These are phyloP conservation scores for Neurospora pannonica DNA, from an alignment of 495 filamentous ascomycete species.

Conservation along the genomic window DNA sequence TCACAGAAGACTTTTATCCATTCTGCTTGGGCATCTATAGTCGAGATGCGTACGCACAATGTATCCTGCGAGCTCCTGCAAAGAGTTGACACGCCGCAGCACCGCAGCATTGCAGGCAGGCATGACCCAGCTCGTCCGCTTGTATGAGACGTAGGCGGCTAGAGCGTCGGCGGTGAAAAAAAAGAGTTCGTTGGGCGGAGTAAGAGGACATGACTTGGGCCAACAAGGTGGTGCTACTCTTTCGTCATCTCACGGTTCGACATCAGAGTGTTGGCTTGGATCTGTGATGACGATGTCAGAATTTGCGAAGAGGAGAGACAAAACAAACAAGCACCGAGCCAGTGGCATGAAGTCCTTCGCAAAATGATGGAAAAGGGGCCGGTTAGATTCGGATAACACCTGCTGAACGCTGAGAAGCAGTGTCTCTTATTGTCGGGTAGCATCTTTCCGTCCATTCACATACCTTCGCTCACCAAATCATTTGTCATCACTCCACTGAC, in stretches of 20 bases:
- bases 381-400: neutral
- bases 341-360: neutral
- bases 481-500: neutral
- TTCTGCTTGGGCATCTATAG: neutral
- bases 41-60: neutral
- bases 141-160: neutral
- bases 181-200: neutral
- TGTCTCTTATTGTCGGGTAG: neutral
- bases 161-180: neutral
- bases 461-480: neutral
- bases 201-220: neutral
- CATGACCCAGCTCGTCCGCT: neutral
- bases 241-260: neutral
- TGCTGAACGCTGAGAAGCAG: neutral
- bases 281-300: neutral
- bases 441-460: neutral
- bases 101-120: neutral
- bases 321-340: neutral
- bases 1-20: neutral
- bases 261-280: neutral
- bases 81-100: neutral
- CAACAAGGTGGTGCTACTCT: neutral
- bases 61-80: neutral
- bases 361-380: neutral
- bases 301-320: neutral